Evolutionary conservation across 1,284 basidiomycete genomes (phyloP).

Genomic region (Heimioporus retisporus): DNA sequence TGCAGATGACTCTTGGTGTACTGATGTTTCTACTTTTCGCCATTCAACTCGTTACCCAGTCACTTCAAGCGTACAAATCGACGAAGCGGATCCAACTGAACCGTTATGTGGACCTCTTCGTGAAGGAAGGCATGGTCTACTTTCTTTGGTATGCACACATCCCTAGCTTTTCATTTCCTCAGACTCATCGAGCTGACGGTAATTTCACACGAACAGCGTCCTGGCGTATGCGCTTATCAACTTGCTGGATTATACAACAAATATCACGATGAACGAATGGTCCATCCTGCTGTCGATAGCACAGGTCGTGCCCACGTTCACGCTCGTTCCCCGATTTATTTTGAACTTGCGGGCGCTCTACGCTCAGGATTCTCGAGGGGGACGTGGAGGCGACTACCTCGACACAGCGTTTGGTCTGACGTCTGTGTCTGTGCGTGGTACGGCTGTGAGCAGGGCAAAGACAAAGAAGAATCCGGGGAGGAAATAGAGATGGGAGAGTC

Average conservation of each 20-base stretch:
- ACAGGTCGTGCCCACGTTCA: slow-evolving; percentile 1
- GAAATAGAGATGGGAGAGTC: too few species aligned
- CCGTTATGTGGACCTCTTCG: slow-evolving; percentile 14
- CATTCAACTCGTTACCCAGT: slow-evolving; percentile 6
- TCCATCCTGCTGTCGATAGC: background rate
- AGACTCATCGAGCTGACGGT: background rate
- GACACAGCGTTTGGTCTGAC: slow-evolving; percentile 20
- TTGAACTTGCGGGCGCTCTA: slow-evolving; percentile 14
- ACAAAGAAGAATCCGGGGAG: too few species aligned
- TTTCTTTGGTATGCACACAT: background rate
- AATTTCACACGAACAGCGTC: background rate
- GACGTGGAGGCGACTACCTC: background rate
- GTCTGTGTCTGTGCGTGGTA: background rate
- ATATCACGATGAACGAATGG: background rate
- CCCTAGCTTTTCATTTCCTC: too few species aligned
- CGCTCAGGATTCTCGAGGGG: background rate
- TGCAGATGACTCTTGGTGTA: slow-evolving; percentile 5
- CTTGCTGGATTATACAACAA: background rate
- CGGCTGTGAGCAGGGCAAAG: background rate
- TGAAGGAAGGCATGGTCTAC: slow-evolving; percentile 5
- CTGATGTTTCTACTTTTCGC: slow-evolving; percentile 8
- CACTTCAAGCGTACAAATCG: background rate
- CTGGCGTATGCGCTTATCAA: background rate
- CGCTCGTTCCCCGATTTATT: slow-evolving; percentile 19
- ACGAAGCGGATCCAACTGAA: background rate